Evolutionary conservation across 2,329 filamentous ascomycete genomes (phyloP).

Genomic region (Ceratocystiopsis minuta): DNA sequence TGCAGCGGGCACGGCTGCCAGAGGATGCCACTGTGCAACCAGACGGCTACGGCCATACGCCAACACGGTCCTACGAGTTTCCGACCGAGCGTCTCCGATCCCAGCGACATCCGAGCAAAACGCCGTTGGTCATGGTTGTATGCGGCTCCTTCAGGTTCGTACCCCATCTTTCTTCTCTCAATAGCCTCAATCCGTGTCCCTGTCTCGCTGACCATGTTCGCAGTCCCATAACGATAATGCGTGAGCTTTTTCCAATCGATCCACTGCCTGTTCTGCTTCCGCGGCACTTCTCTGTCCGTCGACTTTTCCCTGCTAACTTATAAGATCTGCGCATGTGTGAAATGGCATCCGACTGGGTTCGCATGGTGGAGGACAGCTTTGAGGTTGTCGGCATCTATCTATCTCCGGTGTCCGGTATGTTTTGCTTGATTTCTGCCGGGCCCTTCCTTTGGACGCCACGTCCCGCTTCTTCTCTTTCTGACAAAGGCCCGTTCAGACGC

Average conservation of each 20-base stretch:
- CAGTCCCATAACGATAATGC: constrained; percentile 13
- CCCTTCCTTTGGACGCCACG: too few relatives aligned
- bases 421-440: too few relatives aligned
- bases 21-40: background rate
- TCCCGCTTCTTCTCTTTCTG: too few relatives aligned
- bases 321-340: constrained; percentile 20
- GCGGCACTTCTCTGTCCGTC: too few relatives aligned
- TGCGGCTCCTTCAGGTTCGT: constrained; percentile 16
- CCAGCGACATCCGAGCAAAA: constrained; percentile 10
- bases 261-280: too few relatives aligned
- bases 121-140: constrained; percentile 18
- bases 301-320: constrained; percentile 9
- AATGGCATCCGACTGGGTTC: constrained; percentile 20
- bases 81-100: constrained; percentile 7
- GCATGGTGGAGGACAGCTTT: constrained; percentile 29
- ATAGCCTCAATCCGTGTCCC: too few relatives aligned
- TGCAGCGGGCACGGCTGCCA: too few relatives aligned
- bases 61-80: constrained; percentile 4
- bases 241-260: constrained; percentile 1
- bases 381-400: constrained; percentile 78
- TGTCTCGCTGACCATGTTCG: too few relatives aligned
- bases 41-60: background rate
- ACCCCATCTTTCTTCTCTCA: too few relatives aligned
- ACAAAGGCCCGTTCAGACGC: constrained; percentile 21
- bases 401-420: constrained; percentile 35